Evolutionary conservation across 1,139 yeast species (phyloP).

Genomic region (Debaryomyces fabryi): DNA sequence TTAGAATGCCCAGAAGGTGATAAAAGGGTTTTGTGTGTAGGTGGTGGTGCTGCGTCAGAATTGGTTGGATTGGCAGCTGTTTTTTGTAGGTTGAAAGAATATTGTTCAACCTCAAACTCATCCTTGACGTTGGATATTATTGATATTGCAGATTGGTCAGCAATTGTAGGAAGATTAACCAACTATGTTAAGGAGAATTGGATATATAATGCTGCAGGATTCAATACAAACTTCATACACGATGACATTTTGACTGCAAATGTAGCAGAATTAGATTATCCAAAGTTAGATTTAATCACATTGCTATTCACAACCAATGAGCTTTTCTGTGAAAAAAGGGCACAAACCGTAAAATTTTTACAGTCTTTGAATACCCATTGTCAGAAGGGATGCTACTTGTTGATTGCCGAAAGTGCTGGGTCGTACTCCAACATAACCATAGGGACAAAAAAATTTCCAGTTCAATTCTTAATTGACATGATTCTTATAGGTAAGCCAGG

Average conservation of each 20-base stretch:
- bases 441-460: constrained; percentile 78
- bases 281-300: constrained; percentile 54
- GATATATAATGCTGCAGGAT: constrained; percentile 45
- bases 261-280: constrained; percentile 17
- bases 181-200: constrained; percentile 50
- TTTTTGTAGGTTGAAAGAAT: constrained; percentile 52
- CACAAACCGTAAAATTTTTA: constrained; percentile 61
- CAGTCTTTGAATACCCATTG: constrained; percentile 53
- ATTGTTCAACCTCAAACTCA: constrained; percentile 33
- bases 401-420: constrained; percentile 88
- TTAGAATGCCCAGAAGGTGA: constrained; percentile 32
- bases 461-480: constrained; percentile 77
- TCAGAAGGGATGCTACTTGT: constrained; percentile 55
- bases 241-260: constrained; percentile 47
- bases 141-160: constrained; percentile 80
- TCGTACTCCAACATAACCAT: constrained; percentile 80
- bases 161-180: constrained; percentile 49
- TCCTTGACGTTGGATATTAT: constrained; percentile 53
- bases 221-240: constrained; percentile 49
- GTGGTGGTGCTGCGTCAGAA: constrained; percentile 93
- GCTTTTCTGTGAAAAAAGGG: constrained; percentile 68
- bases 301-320: constrained; percentile 86
- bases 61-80: constrained; percentile 69
- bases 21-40: constrained; percentile 60
- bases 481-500: constrained; percentile 61